Conservation (phyloP, 305 asterid genomes). For the Caryopteris hybrid region DNA sequence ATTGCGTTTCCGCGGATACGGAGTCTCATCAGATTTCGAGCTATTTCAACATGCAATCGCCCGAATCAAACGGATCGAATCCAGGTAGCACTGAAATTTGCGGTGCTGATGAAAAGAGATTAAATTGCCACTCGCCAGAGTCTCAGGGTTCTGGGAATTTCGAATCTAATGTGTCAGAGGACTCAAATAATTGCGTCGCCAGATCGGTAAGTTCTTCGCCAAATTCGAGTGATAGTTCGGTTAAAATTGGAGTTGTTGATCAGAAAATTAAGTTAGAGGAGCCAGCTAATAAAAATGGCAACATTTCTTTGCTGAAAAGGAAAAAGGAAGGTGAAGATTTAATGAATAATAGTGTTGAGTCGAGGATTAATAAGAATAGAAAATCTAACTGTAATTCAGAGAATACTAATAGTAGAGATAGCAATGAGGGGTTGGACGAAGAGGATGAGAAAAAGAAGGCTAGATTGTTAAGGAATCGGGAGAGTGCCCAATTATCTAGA, state of each 20-base stretch:
- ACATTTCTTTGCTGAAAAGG: constrained; percentile 53
- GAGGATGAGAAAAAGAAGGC: constrained; percentile 82
- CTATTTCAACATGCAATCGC: constrained; percentile 61
- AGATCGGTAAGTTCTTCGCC: constrained; percentile 67
- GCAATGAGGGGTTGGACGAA: constrained; percentile 34
- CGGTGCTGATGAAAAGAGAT: constrained; percentile 38
- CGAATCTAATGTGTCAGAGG: constrained; percentile 42
- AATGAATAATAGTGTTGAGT: constrained; percentile 21
- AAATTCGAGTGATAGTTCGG: constrained; percentile 35
- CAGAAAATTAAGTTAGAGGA: constrained; percentile 54
- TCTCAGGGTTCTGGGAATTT: constrained; percentile 59
- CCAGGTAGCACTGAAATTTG: constrained; percentile 29
- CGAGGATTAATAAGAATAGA: constrained; percentile 42
- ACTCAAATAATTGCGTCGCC: constrained; percentile 36
- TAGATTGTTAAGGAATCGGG: constrained; percentile 91
- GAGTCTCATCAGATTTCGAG: constrained; percentile 48
- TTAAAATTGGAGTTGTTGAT: constrained; percentile 48
- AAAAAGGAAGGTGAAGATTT: constrained; percentile 54
- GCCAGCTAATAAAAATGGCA: constrained; percentile 20
- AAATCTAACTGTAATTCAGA: constrained; percentile 41
- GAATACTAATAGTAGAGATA: constrained; percentile 25
- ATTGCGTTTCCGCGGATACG: constrained; percentile 34
- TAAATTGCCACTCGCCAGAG: constrained; percentile 58
- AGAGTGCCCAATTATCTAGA: constrained; percentile 92
- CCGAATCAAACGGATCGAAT: constrained; percentile 74